Percentiles rank a stretch among this genome's conserved stretches.
Conservation (phyloP, 2,329 filamentous ascomycete genomes). For the Xylariaceae sp. region DNA sequence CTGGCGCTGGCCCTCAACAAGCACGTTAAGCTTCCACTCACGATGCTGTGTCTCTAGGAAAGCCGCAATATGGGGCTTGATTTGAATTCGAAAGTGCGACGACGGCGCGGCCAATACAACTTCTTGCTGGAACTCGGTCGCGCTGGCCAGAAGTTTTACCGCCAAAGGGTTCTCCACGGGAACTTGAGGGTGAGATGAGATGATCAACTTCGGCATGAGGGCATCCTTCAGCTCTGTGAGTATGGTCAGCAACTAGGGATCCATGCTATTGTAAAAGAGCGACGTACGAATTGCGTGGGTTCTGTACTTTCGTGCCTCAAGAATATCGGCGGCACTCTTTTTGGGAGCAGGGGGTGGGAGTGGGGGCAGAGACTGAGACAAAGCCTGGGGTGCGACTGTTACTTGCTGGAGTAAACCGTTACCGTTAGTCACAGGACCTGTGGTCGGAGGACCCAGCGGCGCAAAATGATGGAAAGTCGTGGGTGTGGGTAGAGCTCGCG, state of each 20-base stretch:
- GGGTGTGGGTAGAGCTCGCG: constrained; percentile 27
- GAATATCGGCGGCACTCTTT: constrained; percentile 30
- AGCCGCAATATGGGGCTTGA: constrained; percentile 64
- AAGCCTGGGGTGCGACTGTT: not conserved
- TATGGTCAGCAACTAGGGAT: constrained; percentile 13
- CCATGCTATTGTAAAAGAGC: not conserved
- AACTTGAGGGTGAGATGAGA: constrained; percentile 57
- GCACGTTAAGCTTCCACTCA: constrained; percentile 74
- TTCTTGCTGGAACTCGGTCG: constrained; percentile 66
- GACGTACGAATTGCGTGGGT: constrained; percentile 30
- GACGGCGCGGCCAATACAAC: constrained; percentile 68
- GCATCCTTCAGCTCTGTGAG: constrained; percentile 28
- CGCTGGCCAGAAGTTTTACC: constrained; percentile 63
- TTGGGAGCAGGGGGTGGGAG: constrained; percentile 25
- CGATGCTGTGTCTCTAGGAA: constrained; percentile 59
- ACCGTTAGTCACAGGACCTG: constrained; percentile 19
- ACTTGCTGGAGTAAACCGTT: constrained; percentile 16
- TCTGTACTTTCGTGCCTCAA: constrained; percentile 33
- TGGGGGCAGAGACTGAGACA: constrained; percentile 10
- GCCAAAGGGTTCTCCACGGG: constrained; percentile 60
- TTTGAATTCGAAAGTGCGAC: constrained; percentile 67
- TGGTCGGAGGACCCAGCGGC: constrained; percentile 20
- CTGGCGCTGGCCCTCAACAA: constrained; percentile 65
- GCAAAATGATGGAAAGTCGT: constrained; percentile 31
- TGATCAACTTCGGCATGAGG: constrained; percentile 29